Conservation (phyloP, 2,329 filamentous ascomycete species). For the Ascochyta viciae-villosae region DNA sequence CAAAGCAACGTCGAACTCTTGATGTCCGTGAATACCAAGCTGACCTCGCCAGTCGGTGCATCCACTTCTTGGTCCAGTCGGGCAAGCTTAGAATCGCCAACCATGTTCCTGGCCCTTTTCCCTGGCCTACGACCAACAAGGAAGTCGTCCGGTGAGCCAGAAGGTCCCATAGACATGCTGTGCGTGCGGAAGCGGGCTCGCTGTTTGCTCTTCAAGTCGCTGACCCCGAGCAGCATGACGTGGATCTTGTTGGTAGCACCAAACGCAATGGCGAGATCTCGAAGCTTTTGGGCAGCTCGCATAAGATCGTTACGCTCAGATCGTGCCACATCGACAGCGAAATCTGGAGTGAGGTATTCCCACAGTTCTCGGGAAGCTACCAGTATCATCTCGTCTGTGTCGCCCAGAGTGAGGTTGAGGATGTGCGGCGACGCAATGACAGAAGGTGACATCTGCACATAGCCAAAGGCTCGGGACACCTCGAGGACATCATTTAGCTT, state of each 20-base stretch:
- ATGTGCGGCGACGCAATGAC: constrained; percentile 92
- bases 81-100: constrained; percentile 85
- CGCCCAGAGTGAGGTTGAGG: constrained; percentile 76
- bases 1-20: constrained; percentile 96
- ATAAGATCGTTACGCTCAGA: constrained; percentile 89
- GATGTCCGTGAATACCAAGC: constrained; percentile 98
- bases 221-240: constrained; percentile 97
- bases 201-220: constrained; percentile 86
- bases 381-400: constrained; percentile 92
- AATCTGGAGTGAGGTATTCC: constrained; percentile 89
- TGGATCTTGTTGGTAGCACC: constrained; percentile 94
- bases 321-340: constrained; percentile 89
- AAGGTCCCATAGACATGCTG: constrained; percentile 84
- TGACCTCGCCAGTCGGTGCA: constrained; percentile 86
- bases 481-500: constrained; percentile 90
- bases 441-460: constrained; percentile 88
- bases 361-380: constrained; percentile 92
- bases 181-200: constrained; percentile 77
- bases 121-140: constrained; percentile 65
- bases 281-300: constrained; percentile 91
- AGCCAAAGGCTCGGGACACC: constrained; percentile 94
- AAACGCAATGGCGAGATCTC: constrained; percentile 94
- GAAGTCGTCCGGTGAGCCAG: constrained; percentile 75
- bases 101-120: constrained; percentile 63
- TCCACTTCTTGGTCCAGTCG: constrained; percentile 90